Conservation (phyloP, 2,329 filamentous ascomycete species). For the Phaeoacremonium minimum region DNA sequence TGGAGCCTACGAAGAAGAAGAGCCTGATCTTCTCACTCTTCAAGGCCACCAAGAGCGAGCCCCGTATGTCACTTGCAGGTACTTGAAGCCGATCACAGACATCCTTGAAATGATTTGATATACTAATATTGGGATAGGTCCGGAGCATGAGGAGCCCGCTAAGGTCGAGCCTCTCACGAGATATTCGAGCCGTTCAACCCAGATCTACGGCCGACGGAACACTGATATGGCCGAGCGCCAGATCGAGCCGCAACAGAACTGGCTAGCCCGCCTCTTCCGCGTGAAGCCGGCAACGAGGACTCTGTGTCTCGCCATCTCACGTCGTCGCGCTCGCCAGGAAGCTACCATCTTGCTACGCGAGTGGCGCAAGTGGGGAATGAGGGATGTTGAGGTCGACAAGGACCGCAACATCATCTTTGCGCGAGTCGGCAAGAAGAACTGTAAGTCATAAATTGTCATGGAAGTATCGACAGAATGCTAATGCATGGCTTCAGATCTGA, state of each 20-base stretch:
- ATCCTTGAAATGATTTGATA: no score
- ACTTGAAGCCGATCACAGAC: no score
- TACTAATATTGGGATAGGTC: no score
- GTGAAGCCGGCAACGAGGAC: constrained; percentile 77
- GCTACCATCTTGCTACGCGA: constrained; percentile 70
- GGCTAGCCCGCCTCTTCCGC: constrained; percentile 84
- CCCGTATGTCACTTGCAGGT: constrained; percentile 41
- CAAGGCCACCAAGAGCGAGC: constrained; percentile 39
- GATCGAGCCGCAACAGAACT: constrained; percentile 71
- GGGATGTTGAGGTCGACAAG: constrained; percentile 75
- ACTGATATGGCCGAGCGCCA: constrained; percentile 39
- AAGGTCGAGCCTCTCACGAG: no score
- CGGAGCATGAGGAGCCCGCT: no score
- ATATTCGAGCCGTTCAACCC: no score
- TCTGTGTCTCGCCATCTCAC: constrained; percentile 71
- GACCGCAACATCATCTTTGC: constrained; percentile 75
- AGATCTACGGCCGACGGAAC: no score
- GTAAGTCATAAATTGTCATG: constrained; percentile 48
- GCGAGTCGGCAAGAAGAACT: constrained; percentile 70
- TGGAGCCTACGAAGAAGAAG: constrained; percentile 35
- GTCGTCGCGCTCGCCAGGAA: constrained; percentile 72
- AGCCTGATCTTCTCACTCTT: constrained; percentile 54
- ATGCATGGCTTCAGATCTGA: constrained; percentile 57
- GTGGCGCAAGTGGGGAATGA: constrained; percentile 79
- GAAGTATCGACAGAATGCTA: no score